phyloP scores from a whole-genome alignment of 306 rosid genomes.

The Quercus glauca region DNA sequence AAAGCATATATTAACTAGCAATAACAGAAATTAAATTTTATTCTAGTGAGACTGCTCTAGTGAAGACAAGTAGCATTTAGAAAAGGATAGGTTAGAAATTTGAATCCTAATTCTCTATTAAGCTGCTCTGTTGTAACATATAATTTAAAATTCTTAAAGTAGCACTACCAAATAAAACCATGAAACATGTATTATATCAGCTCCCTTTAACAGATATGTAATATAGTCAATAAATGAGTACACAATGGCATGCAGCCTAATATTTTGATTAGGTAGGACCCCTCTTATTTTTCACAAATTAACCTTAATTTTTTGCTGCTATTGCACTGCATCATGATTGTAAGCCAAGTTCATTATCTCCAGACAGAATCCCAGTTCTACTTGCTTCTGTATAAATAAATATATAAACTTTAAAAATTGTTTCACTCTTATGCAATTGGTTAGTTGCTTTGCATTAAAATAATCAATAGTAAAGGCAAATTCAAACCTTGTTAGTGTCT shows the following conservation, averaged over 20 bases:
- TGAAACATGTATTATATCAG: neutral
- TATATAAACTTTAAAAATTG: too few species aligned
- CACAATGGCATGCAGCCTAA: neutral
- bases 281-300: neutral
- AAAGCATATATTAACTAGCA: neutral
- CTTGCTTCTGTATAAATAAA: neutral
- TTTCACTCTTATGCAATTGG: too few species aligned
- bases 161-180: neutral
- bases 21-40: neutral
- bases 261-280: neutral
- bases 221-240: neutral
- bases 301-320: neutral
- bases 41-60: neutral
- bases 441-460: neutral
- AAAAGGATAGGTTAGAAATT: neutral
- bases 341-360: neutral
- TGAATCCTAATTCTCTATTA: neutral
- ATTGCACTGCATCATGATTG: neutral
- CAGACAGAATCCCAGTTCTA: neutral
- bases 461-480: neutral
- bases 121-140: too few species aligned
- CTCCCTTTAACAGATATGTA: neutral
- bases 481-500: neutral
- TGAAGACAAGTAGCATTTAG: neutral
- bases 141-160: too few species aligned